phyloP scores from a whole-genome alignment of 768 basidiomycete genomes.

The Agaricus sinodeliciosus region DNA sequence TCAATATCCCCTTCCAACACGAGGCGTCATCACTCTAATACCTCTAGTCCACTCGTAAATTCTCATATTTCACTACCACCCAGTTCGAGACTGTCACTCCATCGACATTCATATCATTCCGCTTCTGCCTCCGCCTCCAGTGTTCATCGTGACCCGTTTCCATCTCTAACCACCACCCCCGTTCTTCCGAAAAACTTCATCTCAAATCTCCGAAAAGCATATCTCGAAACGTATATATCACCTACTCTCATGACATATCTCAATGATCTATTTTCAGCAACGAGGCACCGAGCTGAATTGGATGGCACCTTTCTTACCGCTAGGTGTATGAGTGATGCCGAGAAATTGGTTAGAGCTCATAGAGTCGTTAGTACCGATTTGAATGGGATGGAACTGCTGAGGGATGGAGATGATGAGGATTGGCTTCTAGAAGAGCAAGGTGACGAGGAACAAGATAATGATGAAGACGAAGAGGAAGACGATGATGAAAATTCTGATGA shows the following conservation, averaged over 20 bases:
- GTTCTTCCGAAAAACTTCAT: conserved; percentile 24
- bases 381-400: conserved; percentile 53
- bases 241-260: conserved; percentile 55
- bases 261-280: conserved; percentile 66
- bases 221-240: conserved; percentile 37
- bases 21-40: conserved; percentile 25
- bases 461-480: not conserved
- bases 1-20: conserved; percentile 20
- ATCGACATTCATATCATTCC: conserved; percentile 19
- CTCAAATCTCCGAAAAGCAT: conserved; percentile 22
- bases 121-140: no score
- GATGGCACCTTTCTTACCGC: conserved; percentile 65
- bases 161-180: conserved; percentile 13
- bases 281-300: conserved; percentile 62
- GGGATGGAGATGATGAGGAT: conserved; percentile 11
- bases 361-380: conserved; percentile 58
- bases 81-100: conserved; percentile 26
- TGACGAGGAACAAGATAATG: conserved; percentile 7
- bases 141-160: no score
- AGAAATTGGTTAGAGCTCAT: conserved; percentile 59
- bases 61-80: conserved; percentile 19
- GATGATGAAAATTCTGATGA: no score
- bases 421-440: conserved; percentile 5
- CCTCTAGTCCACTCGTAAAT: conserved; percentile 19
- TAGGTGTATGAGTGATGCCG: conserved; percentile 54